Conservation (phyloP, 352 stramenopile genomes). For the Phytophthora chlamydospora region DNA sequence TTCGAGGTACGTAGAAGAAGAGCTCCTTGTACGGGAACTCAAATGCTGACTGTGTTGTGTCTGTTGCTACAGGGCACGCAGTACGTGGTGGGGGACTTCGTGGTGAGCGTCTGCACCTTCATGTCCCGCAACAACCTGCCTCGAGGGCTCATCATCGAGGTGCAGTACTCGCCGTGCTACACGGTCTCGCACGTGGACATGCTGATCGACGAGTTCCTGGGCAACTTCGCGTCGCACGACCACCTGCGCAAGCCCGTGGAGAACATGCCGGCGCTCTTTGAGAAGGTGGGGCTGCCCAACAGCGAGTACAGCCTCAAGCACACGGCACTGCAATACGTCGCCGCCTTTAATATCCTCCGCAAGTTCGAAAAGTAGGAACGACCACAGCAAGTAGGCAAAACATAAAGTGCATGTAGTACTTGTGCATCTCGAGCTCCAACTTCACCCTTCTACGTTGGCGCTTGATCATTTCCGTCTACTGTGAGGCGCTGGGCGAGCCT, state of each 20-base stretch:
- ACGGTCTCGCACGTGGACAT: slow-evolving; percentile 75
- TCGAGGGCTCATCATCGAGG: slow-evolving; percentile 79
- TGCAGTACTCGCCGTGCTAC: slow-evolving; percentile 87
- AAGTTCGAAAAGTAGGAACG: slow-evolving; percentile 75
- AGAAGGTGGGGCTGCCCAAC: slow-evolving; percentile 74
- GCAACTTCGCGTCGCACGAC: slow-evolving; percentile 69
- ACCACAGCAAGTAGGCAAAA: slow-evolving; percentile 11
- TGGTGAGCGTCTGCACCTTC: slow-evolving; percentile 88
- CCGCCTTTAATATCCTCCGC: slow-evolving; percentile 85
- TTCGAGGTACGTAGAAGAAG: slow-evolving; percentile 60
- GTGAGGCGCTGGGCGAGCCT: slow-evolving; percentile 22
- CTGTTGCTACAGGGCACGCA: slow-evolving; percentile 58
- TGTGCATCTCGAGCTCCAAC: too few species aligned
- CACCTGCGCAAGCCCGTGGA: slow-evolving; percentile 80
- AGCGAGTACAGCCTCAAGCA: slow-evolving; percentile 88
- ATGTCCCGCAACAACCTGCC: slow-evolving; percentile 87
- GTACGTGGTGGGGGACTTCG: slow-evolving; percentile 85
- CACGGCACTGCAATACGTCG: slow-evolving; percentile 88
- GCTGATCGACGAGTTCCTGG: slow-evolving; percentile 86
- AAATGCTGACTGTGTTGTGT: slow-evolving; percentile 5
- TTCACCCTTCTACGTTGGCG: too few species aligned
- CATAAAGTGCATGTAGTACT: neutral
- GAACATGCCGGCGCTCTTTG: slow-evolving; percentile 65
- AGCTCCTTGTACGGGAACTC: neutral
- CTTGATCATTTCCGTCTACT: slow-evolving; percentile 11